Percentiles rank a stretch among this genome's conserved stretches.
phyloP scores from a whole-genome alignment of 2,329 filamentous ascomycete genomes.

The Trichoderma sp. region DNA sequence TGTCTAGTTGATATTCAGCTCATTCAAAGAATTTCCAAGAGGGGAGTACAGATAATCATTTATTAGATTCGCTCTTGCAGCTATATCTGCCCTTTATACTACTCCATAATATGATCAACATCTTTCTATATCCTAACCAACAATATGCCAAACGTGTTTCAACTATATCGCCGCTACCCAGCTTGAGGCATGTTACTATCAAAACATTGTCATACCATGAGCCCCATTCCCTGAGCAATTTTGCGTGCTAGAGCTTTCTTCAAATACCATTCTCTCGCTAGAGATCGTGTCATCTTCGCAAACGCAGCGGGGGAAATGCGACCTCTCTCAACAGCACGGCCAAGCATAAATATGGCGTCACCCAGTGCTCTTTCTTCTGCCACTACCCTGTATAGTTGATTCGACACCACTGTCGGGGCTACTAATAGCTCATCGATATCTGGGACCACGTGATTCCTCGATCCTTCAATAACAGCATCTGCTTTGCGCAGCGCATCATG shows the following conservation, averaged over 20 bases:
- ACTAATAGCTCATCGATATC: slow-evolving; percentile 87
- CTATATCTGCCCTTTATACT: background rate
- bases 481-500: slow-evolving; percentile 75
- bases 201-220: slow-evolving; percentile 33
- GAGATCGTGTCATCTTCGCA: slow-evolving; percentile 69
- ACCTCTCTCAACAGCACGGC: slow-evolving; percentile 70
- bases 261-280: slow-evolving; percentile 77
- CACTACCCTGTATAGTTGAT: slow-evolving; percentile 85
- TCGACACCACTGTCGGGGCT: slow-evolving; percentile 88
- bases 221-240: slow-evolving; percentile 72
- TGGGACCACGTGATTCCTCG: slow-evolving; percentile 66
- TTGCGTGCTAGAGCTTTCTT: slow-evolving; percentile 79
- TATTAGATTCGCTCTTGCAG: background rate
- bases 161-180: background rate
- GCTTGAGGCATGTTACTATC: background rate
- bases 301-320: slow-evolving; percentile 70
- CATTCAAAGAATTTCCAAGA: background rate
- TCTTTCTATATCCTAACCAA: background rate
- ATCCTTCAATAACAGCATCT: slow-evolving; percentile 71
- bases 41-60: background rate
- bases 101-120: background rate
- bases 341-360: slow-evolving; percentile 81
- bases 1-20: background rate
- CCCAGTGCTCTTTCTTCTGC: slow-evolving; percentile 85
- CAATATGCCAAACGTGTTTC: background rate